Base-by-base conservation (phyloP, 371 early-diverging fungal species). In the Dinochytrium kinnereticum region DNA sequence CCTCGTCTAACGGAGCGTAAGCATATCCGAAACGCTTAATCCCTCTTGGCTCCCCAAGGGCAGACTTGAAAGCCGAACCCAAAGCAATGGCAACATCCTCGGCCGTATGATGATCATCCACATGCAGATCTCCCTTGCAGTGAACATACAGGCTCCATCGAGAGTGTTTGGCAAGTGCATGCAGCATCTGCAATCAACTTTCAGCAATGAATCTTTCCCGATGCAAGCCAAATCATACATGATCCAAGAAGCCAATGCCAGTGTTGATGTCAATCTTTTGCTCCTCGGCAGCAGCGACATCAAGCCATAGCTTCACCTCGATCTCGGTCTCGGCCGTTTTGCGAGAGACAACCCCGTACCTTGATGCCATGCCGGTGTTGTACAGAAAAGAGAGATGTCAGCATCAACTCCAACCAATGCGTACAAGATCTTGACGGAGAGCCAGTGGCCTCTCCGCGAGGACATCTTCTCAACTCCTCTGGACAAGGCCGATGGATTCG, bases 211-310 rank as follows among this genome's bases (percentile, higher is more conserved):
- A 55, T 19, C 21, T 10, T 26, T 24, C 13, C 57, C 57, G 15
- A 55, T 55, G 15, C 57, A 44, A 13, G 19, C 19, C 44, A 7
- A 44, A 13, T 69, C 76, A 78, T 87, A 93, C 94, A 88, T 97
- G 97, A 88, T 98, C 96, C 36, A 98, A 90, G 82, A 98, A 98
- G 24, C 97, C 98, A 80, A 98, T 96, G 34, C 98, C 98, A 28
- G 97, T 95, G 79, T 88, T 77, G 73, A 97, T 87, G 37, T 89
- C 80, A 75, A 96, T 94, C 53, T 78, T 74, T 79, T 95, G 94
- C 21, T 31, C 36, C n/a, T 61, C 69, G 28, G 24, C 49, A 19
- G 15, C 24, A 30, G 49, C 2, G 19, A 65, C 7, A 33, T 81
- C 78, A 68, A 93, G 85, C 13, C 86, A 76, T 34, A 98, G 86